phyloP scores from a whole-genome alignment of 2,329 filamentous ascomycete genomes.

The Tolypocladium nubicola region DNA sequence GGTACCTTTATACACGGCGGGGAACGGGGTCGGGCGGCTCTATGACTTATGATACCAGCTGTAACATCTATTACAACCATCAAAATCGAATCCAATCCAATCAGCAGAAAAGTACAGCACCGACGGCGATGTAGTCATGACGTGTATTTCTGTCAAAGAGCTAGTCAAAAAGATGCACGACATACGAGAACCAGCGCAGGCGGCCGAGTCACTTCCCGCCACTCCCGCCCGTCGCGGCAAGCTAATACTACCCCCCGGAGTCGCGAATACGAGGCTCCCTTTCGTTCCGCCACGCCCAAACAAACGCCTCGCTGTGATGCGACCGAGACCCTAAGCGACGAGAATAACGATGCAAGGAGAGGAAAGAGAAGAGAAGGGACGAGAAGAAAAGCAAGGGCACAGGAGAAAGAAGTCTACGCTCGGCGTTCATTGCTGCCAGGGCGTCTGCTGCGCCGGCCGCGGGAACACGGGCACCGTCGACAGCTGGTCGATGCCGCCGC shows the following conservation, averaged over 20 bases:
- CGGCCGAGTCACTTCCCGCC: background rate
- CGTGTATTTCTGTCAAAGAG: background rate
- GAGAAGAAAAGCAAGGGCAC: conserved; percentile 8
- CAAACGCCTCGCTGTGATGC: conserved; percentile 3
- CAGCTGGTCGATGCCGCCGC: conserved; percentile 70
- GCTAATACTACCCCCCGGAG: background rate
- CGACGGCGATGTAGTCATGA: background rate
- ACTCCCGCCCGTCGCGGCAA: background rate
- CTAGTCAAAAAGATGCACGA: background rate
- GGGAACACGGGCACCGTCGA: conserved; percentile 80
- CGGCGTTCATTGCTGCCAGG: conserved; percentile 42
- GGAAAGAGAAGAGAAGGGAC: background rate
- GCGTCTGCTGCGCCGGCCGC: conserved; percentile 54
- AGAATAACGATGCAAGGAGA: background rate
- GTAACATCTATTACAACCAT: background rate
- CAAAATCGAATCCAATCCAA: background rate
- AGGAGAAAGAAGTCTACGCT: no score
- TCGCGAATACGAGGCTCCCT: background rate
- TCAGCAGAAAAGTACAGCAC: background rate
- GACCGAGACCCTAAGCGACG: background rate
- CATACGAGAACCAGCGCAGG: background rate
- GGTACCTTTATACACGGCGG: background rate
- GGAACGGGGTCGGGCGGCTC: background rate
- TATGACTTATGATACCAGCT: background rate
- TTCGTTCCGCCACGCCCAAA: background rate